Percentiles rank a stretch among this genome's conserved stretches.
phyloP scores from a whole-genome alignment of 805 yeast species.

The Candida mattraensis region DNA sequence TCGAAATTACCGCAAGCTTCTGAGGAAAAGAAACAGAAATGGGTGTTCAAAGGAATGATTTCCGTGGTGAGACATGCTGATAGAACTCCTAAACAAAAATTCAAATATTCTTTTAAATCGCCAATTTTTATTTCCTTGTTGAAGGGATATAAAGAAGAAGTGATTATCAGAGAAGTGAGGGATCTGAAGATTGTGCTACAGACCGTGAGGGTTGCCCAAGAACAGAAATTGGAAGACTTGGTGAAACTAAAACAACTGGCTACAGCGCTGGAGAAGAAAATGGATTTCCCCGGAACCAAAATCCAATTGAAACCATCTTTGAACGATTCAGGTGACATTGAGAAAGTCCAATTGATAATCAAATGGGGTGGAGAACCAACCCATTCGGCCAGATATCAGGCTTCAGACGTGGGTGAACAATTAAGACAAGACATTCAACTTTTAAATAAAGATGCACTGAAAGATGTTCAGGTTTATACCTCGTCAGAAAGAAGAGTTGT shows the following conservation, averaged over 20 bases:
- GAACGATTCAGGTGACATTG: constrained; percentile 65
- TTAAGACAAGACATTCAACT: constrained; percentile 87
- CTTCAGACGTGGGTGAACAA: constrained; percentile 93
- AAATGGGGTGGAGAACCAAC: constrained; percentile 99
- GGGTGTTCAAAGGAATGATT: constrained; percentile 95
- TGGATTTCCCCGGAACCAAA: constrained; percentile 93
- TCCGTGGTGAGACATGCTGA: constrained; percentile 95
- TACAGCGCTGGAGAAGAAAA: constrained; percentile 83
- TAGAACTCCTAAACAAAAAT: constrained; percentile 97
- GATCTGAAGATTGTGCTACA: constrained; percentile 84
- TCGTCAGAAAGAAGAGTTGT: constrained; percentile 94
- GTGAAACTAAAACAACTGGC: constrained; percentile 74
- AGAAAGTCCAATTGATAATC: constrained; percentile 90
- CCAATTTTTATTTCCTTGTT: constrained; percentile 81
- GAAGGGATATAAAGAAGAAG: constrained; percentile 95
- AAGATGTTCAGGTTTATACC: constrained; percentile 83
- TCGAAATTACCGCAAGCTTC: constrained; percentile 36
- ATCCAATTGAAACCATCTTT: constrained; percentile 91
- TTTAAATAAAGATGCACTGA: constrained; percentile 78
- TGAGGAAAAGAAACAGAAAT: constrained; percentile 77
- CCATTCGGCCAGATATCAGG: constrained; percentile 93
- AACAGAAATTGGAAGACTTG: constrained; percentile 75
- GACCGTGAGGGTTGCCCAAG: constrained; percentile 80
- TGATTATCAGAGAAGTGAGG: constrained; percentile 85
- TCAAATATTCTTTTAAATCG: constrained; percentile 90